Base-by-base conservation (phyloP, 2,329 filamentous ascomycete genomes). In the Periconia sp. region DNA sequence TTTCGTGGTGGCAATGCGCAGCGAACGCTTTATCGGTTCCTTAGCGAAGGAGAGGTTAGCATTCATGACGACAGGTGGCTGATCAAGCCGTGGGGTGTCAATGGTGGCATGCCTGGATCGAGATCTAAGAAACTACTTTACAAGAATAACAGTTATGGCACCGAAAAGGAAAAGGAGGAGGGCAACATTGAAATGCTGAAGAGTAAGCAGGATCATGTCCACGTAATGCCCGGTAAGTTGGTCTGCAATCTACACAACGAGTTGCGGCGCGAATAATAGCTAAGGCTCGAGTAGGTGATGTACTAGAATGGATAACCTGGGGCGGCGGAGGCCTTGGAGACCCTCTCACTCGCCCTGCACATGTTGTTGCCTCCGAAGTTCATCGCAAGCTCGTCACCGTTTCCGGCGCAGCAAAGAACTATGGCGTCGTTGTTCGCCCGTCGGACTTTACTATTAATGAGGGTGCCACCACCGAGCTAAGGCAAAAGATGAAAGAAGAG, bases 221-320 rank as follows among this genome's bases (percentile, higher is more conserved):
- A 68, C 12, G 75, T 78, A 1, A 59, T 70, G 23, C 72, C 71
- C 1, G 63, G 63, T 64, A 52, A 38, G 56, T 50, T 16, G 13
- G 6, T 16, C 21, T 5, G 3, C 29, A 17, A 5, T 15, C 5
- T 6, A 5, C n/a, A 22, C 12, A 5, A 30, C n/a, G 13, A 13
- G 11, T 13, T 17, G 24, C 18, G 3, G 3, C 12, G 12, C 11
- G 5, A 17, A 25, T 9, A 11, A 12, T 18, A 38, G 13, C 32
- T 40, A 31, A 45, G 21, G 15, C 9, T 3, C 9, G n/a, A 13
- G 15, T 35, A 66, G 74, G 70, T 10, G 76, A 79, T 46, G 65
- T 77, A 1, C 70, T 78, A 4, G 75, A 78, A 59, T 78, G 72
- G 72, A 68, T 76, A 21, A 78, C 76, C 4, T 78, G 75, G 75